These are phyloP conservation scores for Grammothele lineata DNA, from an alignment of 768 basidiomycete genomes.

Conservation along the genomic window DNA sequence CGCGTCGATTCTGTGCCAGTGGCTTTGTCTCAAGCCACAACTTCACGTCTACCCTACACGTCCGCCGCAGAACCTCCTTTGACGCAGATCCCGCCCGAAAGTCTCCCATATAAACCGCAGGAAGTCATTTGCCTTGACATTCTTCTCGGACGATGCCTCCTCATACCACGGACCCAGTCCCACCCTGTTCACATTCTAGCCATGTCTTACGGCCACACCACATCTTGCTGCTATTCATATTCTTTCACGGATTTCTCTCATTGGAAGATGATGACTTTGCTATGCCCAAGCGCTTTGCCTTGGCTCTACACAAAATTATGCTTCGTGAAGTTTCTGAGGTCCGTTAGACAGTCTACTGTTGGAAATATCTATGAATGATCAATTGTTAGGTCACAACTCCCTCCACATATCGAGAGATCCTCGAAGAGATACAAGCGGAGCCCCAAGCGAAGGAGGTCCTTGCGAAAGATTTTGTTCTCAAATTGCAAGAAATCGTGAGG, in stretches of 20 bases:
- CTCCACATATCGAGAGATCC: conserved; percentile 38
- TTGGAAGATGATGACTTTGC: conserved; percentile 29
- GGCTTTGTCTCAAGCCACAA: no score
- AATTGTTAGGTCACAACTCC: conserved; percentile 55
- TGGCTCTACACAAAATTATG: conserved; percentile 63
- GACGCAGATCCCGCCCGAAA: no score
- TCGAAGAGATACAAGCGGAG: conserved; percentile 9
- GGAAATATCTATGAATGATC: neutral
- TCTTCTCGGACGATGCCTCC: no score
- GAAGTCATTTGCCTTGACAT: no score
- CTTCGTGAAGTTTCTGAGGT: conserved; percentile 73
- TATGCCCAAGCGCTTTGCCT: conserved; percentile 52
- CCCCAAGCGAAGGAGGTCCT: neutral
- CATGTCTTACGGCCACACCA: conserved; percentile 78
- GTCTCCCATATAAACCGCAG: no score
- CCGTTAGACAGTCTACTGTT: neutral
- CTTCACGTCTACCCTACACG: no score
- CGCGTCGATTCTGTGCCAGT: no score
- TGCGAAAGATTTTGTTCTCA: neutral
- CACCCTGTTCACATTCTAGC: conserved; percentile 44
- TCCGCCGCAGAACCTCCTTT: no score
- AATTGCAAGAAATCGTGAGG: conserved; percentile 14
- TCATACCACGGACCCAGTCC: conserved; percentile 46
- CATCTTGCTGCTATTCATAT: conserved; percentile 58
- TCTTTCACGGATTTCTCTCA: conserved; percentile 45